Evolutionary conservation across 257 asterid genomes (phyloP).

Genomic region (Scutellaria minor): DNA sequence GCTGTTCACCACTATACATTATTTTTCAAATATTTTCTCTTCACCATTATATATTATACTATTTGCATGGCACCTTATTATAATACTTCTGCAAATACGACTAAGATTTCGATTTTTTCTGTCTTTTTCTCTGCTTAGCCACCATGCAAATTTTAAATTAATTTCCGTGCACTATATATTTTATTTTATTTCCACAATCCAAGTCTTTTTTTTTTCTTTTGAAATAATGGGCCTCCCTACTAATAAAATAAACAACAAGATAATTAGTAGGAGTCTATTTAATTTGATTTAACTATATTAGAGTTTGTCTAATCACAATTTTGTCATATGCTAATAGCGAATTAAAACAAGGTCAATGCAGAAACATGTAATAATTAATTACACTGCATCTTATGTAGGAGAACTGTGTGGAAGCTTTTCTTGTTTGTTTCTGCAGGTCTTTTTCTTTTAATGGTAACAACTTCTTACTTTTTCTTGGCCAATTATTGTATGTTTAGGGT

Average conservation of each 20-base stretch:
- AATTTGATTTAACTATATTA: not conserved
- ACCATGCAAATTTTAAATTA: conserved; percentile 33
- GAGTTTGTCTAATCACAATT: not conserved
- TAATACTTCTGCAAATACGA: conserved; percentile 37
- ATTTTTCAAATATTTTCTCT: too few relatives aligned
- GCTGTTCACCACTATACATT: conserved; percentile 20
- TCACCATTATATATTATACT: conserved; percentile 14
- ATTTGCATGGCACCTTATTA: conserved; percentile 37
- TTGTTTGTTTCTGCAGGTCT: too few relatives aligned
- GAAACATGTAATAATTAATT: not conserved
- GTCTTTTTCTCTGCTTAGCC: conserved; percentile 35
- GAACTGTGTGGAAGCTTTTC: too few relatives aligned
- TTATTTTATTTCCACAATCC: not conserved
- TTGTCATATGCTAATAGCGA: not conserved
- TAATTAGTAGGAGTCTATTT: not conserved
- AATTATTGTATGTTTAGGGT: too few relatives aligned
- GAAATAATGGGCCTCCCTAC: not conserved
- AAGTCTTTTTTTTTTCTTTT: not conserved
- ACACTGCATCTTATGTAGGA: too few relatives aligned
- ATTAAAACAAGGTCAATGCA: conserved; percentile 19
- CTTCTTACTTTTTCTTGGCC: not conserved
- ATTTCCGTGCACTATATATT: conserved; percentile 4
- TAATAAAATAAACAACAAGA: not conserved
- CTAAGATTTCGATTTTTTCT: conserved; percentile 36
- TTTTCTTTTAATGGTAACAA: conserved; percentile 27